Conservation (phyloP, 495 filamentous ascomycete species). For the Echria macrotheca region DNA sequence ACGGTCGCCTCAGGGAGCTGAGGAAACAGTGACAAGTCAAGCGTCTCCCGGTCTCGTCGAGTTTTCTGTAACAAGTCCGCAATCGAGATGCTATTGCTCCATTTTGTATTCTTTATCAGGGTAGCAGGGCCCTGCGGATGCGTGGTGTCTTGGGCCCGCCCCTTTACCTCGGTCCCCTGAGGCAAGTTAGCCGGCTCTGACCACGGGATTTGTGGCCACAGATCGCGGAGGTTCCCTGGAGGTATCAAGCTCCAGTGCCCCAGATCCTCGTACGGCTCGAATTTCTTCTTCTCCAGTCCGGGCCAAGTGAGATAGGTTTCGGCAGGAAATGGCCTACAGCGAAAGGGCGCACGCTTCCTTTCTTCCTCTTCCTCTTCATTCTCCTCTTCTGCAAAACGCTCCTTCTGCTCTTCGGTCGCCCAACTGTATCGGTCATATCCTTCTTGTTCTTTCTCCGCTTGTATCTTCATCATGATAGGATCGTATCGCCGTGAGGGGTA, state of each 20-base stretch:
- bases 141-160: neutral
- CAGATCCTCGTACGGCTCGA: neutral
- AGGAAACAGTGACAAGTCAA: neutral
- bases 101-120: no score
- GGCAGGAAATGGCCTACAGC: neutral
- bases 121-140: no score
- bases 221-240: neutral
- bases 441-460: neutral
- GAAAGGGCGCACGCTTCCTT: neutral
- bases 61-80: no score
- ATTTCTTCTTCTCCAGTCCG: neutral
- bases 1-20: neutral
- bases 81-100: no score
- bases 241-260: neutral
- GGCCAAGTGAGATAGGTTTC: constrained; percentile 1
- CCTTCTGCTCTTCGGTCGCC: neutral
- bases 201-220: constrained; percentile 2
- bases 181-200: neutral
- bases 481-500: neutral
- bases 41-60: neutral
- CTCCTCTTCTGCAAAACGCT: neutral
- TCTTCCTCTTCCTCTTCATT: neutral
- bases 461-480: constrained; percentile 3
- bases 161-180: neutral
- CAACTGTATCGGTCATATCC: neutral